Evolutionary conservation across 116 monocot species (phyloP).

Genomic region (Posidonia oceanica): DNA sequence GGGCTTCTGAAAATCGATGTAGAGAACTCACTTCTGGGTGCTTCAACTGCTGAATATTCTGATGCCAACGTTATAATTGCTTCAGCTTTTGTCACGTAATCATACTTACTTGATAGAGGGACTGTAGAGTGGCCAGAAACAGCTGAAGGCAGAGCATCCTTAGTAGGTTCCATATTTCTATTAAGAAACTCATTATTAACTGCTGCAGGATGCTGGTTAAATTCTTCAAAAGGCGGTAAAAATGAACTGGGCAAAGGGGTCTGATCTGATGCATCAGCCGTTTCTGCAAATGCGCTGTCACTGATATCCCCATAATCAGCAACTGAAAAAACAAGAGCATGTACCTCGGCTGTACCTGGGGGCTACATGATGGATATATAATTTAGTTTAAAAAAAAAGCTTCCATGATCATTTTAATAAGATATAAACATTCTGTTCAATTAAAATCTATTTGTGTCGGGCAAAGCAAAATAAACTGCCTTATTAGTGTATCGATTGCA

Average conservation of each 20-base stretch:
- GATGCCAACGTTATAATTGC: conserved; percentile 80
- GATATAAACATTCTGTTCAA: too few relatives aligned
- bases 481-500: too few relatives aligned
- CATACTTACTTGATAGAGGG: conserved; percentile 38
- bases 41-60: conserved; percentile 84
- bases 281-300: conserved; percentile 37
- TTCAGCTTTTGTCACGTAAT: conserved; percentile 68
- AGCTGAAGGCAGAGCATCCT: conserved; percentile 19
- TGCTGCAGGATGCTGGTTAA: conserved; percentile 21
- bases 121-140: conserved; percentile 16
- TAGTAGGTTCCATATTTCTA: conserved; percentile 19
- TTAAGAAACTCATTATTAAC: conserved; percentile 28
- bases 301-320: conserved; percentile 49
- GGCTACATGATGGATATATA: conserved; percentile 30
- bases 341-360: conserved; percentile 84
- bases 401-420: too few relatives aligned
- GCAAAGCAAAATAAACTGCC: too few relatives aligned
- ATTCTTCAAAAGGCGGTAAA: conserved; percentile 48
- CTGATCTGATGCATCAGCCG: conserved; percentile 47
- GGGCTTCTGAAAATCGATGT: conserved; percentile 53
- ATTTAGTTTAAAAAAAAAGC: too few relatives aligned
- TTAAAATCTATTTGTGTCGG: too few relatives aligned
- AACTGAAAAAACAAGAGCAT: conserved; percentile 37
- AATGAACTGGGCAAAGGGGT: conserved; percentile 36
- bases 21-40: conserved; percentile 32